Percentiles rank a stretch among this genome's conserved stretches.
phyloP scores from a whole-genome alignment of 2,329 filamentous ascomycete genomes.

The Chaetomiaceae sp. region DNA sequence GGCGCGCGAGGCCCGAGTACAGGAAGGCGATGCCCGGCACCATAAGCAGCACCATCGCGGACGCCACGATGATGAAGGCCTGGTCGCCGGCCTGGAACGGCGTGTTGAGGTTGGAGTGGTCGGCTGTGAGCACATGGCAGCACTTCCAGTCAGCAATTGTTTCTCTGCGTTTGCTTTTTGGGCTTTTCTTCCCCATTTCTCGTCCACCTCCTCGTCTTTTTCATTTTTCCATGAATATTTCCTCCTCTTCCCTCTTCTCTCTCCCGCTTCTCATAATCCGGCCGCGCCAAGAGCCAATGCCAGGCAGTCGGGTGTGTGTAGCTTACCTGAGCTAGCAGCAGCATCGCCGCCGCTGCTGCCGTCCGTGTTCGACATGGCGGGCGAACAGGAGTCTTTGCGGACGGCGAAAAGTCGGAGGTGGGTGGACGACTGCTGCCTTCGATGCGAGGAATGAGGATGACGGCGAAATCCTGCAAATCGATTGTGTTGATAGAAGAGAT shows the following conservation, averaged over 20 bases:
- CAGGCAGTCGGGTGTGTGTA: background rate
- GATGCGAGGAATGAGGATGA: background rate
- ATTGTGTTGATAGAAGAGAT: background rate
- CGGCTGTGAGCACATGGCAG: constrained; percentile 44
- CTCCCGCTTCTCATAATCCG: background rate
- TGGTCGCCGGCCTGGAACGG: constrained; percentile 90
- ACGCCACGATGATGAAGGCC: constrained; percentile 83
- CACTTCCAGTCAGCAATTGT: constrained; percentile 1
- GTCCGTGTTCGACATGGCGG: constrained; percentile 16
- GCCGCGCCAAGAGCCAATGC: background rate
- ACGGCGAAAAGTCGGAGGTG: background rate
- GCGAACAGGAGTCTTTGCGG: constrained; percentile 7
- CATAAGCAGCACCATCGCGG: constrained; percentile 95
- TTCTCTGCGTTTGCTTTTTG: background rate
- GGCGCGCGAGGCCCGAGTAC: constrained; percentile 92
- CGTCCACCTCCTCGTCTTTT: no score
- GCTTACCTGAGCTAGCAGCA: constrained; percentile 13
- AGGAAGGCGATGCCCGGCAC: constrained; percentile 93
- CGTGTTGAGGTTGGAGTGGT: constrained; percentile 89
- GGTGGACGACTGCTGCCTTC: background rate
- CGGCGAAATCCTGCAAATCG: background rate
- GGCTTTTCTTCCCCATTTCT: background rate
- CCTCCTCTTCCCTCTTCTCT: no score
- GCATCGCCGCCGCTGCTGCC: constrained; percentile 8
- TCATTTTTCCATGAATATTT: background rate